Evolutionary conservation across 345 rosid genomes (phyloP).

Genomic region (Salix udensis): DNA sequence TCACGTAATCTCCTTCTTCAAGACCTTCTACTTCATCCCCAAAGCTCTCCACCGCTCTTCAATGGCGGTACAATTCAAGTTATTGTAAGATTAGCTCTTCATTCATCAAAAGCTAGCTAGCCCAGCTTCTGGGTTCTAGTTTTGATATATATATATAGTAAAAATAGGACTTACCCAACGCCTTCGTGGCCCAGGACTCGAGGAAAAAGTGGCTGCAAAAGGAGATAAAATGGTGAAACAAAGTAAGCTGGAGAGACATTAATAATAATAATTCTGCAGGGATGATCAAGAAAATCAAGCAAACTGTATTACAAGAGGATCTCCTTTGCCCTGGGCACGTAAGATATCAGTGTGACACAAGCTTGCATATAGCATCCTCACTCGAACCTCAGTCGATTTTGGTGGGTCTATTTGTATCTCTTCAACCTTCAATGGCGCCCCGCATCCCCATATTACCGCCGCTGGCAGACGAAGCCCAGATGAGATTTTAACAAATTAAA

Average conservation of each 20-base stretch:
- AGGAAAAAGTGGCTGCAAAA: conserved; percentile 47
- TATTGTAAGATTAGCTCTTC: background rate
- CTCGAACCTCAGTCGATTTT: conserved; percentile 51
- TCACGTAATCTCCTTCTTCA: conserved; percentile 54
- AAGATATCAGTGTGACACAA: conserved; percentile 57
- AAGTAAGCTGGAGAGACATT: background rate
- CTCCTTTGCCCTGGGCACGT: conserved; percentile 26
- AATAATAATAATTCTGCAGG: background rate
- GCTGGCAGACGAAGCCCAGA: conserved; percentile 18
- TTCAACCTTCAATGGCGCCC: conserved; percentile 43
- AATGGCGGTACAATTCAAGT: background rate
- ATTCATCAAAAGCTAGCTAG: background rate
- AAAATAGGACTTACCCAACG: conserved; percentile 44
- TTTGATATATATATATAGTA: background rate
- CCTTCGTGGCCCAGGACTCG: conserved; percentile 82
- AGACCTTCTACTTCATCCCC: conserved; percentile 53
- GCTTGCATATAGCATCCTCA: conserved; percentile 59
- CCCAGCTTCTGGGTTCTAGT: background rate
- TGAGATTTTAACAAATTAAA: too few relatives aligned
- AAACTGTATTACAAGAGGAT: conserved; percentile 26
- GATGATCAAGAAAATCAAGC: background rate
- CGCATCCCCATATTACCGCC: conserved; percentile 56
- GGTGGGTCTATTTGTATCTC: conserved; percentile 66
- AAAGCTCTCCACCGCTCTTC: conserved; percentile 56
- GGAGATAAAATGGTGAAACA: too few relatives aligned